These are phyloP conservation scores for Coffea canephora DNA, from an alignment of 257 asterid species.

Conservation along the genomic window DNA sequence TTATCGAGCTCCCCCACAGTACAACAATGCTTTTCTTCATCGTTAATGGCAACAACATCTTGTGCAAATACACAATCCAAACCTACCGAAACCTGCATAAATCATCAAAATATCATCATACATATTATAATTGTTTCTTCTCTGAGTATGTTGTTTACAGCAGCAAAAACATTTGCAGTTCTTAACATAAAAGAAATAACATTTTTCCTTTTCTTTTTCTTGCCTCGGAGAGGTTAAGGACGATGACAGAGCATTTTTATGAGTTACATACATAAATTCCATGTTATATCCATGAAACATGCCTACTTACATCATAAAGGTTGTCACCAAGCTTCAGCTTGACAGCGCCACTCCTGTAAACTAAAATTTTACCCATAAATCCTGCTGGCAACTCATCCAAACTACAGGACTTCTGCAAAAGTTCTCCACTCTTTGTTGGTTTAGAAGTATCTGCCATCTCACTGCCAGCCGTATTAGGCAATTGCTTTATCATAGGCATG, in stretches of 20 bases:
- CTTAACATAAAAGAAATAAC: neutral
- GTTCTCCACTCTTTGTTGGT: constrained; percentile 24
- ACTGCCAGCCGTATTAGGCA: constrained; percentile 26
- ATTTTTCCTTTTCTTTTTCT: neutral
- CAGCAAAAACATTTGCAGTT: neutral
- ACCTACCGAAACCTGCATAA: constrained; percentile 67
- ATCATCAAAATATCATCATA: constrained; percentile 6
- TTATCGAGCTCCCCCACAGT: constrained; percentile 60
- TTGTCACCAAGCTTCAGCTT: constrained; percentile 85
- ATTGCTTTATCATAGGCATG: constrained; percentile 45
- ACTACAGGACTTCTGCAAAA: constrained; percentile 26
- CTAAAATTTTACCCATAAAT: constrained; percentile 69
- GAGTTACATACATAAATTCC: neutral
- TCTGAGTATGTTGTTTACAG: neutral
- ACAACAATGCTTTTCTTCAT: constrained; percentile 47
- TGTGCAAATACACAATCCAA: constrained; percentile 51
- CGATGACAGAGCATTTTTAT: neutral
- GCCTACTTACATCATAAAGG: constrained; percentile 63
- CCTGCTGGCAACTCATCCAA: constrained; percentile 58
- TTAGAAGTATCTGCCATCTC: constrained; percentile 25
- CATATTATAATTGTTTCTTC: neutral
- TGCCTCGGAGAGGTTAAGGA: neutral
- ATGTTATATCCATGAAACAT: neutral
- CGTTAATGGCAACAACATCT: constrained; percentile 53
- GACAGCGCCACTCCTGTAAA: constrained; percentile 69